Base-by-base conservation (phyloP, 441 rosid genomes). In the Bocquillonia castaneifolia region DNA sequence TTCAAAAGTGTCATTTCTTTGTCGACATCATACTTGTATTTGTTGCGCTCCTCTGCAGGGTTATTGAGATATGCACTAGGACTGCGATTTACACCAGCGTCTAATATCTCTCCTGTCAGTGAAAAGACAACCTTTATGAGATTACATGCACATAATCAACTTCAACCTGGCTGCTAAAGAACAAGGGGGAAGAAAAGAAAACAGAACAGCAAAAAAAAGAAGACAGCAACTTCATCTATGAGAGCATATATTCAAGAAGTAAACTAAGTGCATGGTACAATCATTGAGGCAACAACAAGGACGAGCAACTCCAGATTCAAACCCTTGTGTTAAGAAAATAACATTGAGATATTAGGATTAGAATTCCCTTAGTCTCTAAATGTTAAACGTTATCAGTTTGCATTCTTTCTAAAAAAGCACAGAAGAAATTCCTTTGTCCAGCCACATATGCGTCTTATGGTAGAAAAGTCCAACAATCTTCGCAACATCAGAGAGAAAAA, bases 31-130 rank as follows among this genome's bases (percentile, higher is more conserved):
- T 86, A 85, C 72, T 89, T 88, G 78, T 91, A 73, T 73, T 85
- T 88, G 74, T 79, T 77, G 44, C 91, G 85, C 78, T 93, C 97
- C 61, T 82, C 74, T 5, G 78, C 74, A 59, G 93, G 94, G 70
- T 93, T 93, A 66, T 91, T 88, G 74, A 91, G 91, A 76, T 93
- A 91, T 61, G 90, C 97, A 78, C 98, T 91, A 28, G 98, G 98
- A 78, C 97, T 93, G 76, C 97, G 97, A 79, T 78, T 93, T 50
- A 83, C 82, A 72, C 97, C 87, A 68, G 96, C 96, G 83, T 93
- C 90, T 77, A 93, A 79, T 61, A 89, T 78, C 74, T 93, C 95
- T 57, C 98, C 98, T 91, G 82, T 54, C 74, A 81, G 76, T 54
- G 59, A 25, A 62, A 68, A 68, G 55, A 66, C 70, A 72, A 72